phyloP scores from a whole-genome alignment of 306 rosid species.

The Cicer arietinum region DNA sequence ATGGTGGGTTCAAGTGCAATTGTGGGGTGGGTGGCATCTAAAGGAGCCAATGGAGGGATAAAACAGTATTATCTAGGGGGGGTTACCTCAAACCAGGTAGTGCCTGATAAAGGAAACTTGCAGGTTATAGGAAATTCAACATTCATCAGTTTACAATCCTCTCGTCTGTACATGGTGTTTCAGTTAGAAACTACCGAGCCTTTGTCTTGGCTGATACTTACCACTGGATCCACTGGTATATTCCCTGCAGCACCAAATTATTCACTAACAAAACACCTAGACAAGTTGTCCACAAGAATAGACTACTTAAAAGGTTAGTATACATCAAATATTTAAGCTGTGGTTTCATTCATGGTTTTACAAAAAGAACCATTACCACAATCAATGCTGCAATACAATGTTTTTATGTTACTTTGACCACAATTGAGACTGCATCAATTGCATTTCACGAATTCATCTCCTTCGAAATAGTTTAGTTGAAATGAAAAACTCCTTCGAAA shows the following conservation, averaged over 20 bases:
- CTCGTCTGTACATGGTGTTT: constrained; percentile 60
- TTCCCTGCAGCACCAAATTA: constrained; percentile 63
- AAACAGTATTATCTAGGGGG: constrained; percentile 73
- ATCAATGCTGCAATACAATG: too few species aligned
- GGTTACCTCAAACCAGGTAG: constrained; percentile 54
- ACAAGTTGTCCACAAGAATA: constrained; percentile 59
- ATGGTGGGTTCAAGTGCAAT: constrained; percentile 84
- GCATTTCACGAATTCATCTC: constrained; percentile 3
- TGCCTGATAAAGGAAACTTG: constrained; percentile 63
- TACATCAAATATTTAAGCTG: not conserved
- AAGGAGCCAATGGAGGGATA: constrained; percentile 49
- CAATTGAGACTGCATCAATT: not conserved
- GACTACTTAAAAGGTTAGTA: constrained; percentile 64
- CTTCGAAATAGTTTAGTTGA: not conserved
- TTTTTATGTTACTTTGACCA: not conserved
- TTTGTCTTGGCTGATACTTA: constrained; percentile 50
- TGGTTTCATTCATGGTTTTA: constrained; percentile 4
- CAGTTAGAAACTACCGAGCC: constrained; percentile 57
- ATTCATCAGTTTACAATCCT: constrained; percentile 53
- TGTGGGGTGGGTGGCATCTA: constrained; percentile 74
- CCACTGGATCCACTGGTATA: constrained; percentile 62
- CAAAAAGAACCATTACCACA: too few species aligned
- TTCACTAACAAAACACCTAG: constrained; percentile 56
- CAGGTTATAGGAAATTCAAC: constrained; percentile 52
- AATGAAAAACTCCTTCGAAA: not conserved